Evolutionary conservation across 2,329 filamentous ascomycete species (phyloP).

Genomic region (Blastomyces parvus): DNA sequence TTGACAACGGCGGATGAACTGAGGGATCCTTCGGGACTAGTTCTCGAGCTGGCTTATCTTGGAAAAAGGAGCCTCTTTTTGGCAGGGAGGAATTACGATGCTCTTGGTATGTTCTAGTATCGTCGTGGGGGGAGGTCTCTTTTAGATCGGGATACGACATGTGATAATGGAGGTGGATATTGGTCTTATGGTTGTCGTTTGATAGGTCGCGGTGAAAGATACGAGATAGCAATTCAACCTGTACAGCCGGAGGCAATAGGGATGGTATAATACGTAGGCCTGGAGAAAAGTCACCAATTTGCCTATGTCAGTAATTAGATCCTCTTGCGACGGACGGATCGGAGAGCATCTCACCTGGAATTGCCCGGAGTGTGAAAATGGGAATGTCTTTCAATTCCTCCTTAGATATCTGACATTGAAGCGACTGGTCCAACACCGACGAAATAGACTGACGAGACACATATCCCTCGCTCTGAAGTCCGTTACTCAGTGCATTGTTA

Average conservation of each 20-base stretch:
- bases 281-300: constrained; percentile 30
- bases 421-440: constrained; percentile 26
- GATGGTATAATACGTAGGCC: constrained; percentile 71
- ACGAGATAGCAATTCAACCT: constrained; percentile 59
- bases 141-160: constrained; percentile 49
- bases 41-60: constrained; percentile 36
- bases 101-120: neutral
- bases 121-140: neutral
- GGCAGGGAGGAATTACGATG: constrained; percentile 25
- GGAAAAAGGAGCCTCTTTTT: constrained; percentile 42
- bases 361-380: constrained; percentile 28
- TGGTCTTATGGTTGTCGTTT: constrained; percentile 68
- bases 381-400: constrained; percentile 23
- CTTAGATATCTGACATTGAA: constrained; percentile 12
- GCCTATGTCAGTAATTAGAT: neutral
- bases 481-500: constrained; percentile 20
- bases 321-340: neutral
- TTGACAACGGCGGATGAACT: constrained; percentile 64
- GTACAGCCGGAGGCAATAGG: constrained; percentile 59
- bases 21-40: constrained; percentile 55
- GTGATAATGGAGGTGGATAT: constrained; percentile 75
- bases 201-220: constrained; percentile 71
- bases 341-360: constrained; percentile 28
- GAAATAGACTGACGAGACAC: constrained; percentile 24
- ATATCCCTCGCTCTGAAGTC: constrained; percentile 23